Evolutionary conservation across 345 rosid species (phyloP), one percentile per base, ranked within the genome.

Genomic region (Brassica carinata): DNA sequence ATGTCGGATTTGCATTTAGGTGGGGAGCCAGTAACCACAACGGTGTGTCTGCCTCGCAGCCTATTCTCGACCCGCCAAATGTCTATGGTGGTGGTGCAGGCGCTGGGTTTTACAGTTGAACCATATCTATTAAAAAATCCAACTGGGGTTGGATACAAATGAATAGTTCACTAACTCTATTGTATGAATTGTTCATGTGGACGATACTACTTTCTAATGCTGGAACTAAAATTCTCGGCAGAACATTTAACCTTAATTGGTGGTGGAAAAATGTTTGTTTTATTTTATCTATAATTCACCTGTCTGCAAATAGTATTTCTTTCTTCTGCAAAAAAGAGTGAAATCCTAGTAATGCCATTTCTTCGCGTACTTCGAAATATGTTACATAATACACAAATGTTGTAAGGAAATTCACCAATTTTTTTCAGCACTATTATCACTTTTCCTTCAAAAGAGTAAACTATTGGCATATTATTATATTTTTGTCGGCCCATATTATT

Each of bases 1-100:
- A 69, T 96, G 55, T 93, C 99, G 3, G 97, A 92, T 62, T 85
- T 96, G 85, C 92, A 96, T 86, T 82, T 96, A 83, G 99, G 97
- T 15, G 93, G 90, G 77, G 86, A 64, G 64, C 82, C n/a, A 84
- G 83, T 2, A 84, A 82, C 30, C 82, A 89, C 43, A 88, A 84
- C 66, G 97, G 84, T 10, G 90, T 75, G 6, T 85, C 97, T 7
- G 77, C 92, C 1, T 89, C 95, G 1, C 62, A 87, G 5, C 92
- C 92, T 0, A 78, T 89, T 67, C 72, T 92, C 8, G 94, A 89
- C 78, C 87, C 87, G 7, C 76, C 92, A 1, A 92, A 86, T 57
- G 93, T 87, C 33, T 96, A 89, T 36, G 89, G 87, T 26, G 92
- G 92, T 17, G 89, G 58, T 51, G 18, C 78, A 17, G 82, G 82